Base-by-base conservation (phyloP, 768 basidiomycete genomes). In the Xerocomellus chrysenteron region DNA sequence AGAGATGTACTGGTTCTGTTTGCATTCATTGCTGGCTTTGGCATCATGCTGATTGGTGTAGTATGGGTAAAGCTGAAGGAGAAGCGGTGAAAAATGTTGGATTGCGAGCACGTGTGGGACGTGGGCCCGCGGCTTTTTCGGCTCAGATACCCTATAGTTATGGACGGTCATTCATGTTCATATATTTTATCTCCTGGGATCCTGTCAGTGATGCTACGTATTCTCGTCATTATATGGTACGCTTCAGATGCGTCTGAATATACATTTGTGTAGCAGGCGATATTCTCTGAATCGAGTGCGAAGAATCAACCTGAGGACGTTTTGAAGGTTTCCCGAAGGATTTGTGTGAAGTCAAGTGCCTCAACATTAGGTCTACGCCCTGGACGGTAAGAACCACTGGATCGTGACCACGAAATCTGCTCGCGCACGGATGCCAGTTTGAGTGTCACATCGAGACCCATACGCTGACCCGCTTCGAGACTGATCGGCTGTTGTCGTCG, bases 1-100 rank as follows among this genome's bases (percentile, higher is more conserved):
- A 79, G 94, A 50, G 91, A 96, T 65, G 90, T 97, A 7, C 76
- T 97, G 28, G 86, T 96, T 43, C 67, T 92, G 50, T 93, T 94
- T 61, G 94, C 82, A 0, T 97, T 87, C 68, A 89, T 94, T 53
- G 87, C 83, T 1, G 92, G 87, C 2, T 93, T 93, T 63, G 89
- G 81, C 0, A 45, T 87, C 9, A 72, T 82, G 4, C 83, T 95
- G n/a, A 83, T 94, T 55, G 79, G 76, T 13, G 75, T 88, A 24
- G 92, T 97, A 3, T 92, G 89, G 82, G 76, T 85, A 62, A 82
- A 81, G 60, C 82, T 96, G 43, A 77, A 86, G 54, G 94, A 96
- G 74, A 78, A 83, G 60, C 82, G 92, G 54, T 95, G 52, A 72
- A 62, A 26, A 33, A 33, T 16, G 17, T 16, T 41, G 55, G 17